Conservation (phyloP, 1,139 yeast genomes). For the Debaryomyces coudertii region DNA sequence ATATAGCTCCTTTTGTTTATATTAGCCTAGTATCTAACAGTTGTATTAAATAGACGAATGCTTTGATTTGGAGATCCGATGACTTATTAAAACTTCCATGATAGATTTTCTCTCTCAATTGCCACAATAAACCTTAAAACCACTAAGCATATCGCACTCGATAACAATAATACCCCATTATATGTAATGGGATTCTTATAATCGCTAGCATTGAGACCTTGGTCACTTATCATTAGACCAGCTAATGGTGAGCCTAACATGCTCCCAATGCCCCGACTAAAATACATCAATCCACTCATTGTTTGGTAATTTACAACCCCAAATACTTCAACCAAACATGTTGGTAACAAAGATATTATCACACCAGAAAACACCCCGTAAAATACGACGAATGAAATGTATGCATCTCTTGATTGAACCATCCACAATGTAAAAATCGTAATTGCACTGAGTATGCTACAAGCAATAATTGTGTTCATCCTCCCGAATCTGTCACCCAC, state of each 20-base stretch:
- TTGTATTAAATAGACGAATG: neutral
- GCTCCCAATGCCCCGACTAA: constrained; percentile 35
- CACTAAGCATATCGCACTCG: constrained; percentile 22
- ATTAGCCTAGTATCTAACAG: neutral
- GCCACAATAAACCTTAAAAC: constrained; percentile 4
- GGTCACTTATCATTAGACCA: constrained; percentile 27
- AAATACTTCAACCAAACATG: constrained; percentile 42
- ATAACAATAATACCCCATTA: constrained; percentile 27
- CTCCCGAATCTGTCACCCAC: constrained; percentile 41
- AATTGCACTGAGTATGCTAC: constrained; percentile 34
- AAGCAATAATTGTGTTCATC: constrained; percentile 36
- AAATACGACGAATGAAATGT: constrained; percentile 39
- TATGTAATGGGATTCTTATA: constrained; percentile 28
- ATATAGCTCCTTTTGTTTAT: neutral
- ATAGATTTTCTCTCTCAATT: neutral
- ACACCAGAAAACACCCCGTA: constrained; percentile 43
- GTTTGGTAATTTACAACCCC: constrained; percentile 36
- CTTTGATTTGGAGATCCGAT: neutral
- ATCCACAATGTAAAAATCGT: constrained; percentile 30
- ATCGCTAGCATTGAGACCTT: constrained; percentile 21
- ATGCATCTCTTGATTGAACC: constrained; percentile 29
- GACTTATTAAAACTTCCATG: constrained; percentile 8
- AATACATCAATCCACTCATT: constrained; percentile 31
- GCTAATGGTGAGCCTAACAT: constrained; percentile 39
- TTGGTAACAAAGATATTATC: constrained; percentile 41